Conservation (phyloP, 1,284 basidiomycete genomes). For the Coriolopsis trogii region DNA sequence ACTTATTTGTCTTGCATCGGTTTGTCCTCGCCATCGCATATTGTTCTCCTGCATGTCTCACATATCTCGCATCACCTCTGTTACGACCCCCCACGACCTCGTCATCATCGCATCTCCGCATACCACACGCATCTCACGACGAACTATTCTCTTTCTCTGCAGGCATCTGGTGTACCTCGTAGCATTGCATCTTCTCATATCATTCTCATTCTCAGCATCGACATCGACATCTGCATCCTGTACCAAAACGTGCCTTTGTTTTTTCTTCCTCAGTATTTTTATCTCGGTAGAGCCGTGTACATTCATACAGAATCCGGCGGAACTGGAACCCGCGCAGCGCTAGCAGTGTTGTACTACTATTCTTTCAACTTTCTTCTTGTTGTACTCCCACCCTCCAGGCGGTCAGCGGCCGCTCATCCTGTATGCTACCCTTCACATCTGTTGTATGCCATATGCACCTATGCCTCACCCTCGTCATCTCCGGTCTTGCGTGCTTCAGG, state of each 20-base stretch:
- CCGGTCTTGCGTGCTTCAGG: too few relatives aligned
- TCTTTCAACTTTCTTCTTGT: too few relatives aligned
- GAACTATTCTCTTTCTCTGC: conserved; percentile 5
- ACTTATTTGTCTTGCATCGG: conserved; percentile 14
- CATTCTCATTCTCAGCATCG: not conserved
- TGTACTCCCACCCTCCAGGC: not conserved
- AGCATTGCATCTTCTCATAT: conserved; percentile 2
- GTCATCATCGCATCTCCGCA: conserved; percentile 9
- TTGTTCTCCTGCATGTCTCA: conserved; percentile 3
- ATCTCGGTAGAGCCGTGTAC: conserved; percentile 39
- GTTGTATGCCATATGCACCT: conserved; percentile 15
- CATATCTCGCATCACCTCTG: conserved; percentile 16
- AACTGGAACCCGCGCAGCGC: conserved; percentile 9
- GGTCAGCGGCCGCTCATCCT: conserved; percentile 5
- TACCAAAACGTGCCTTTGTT: conserved; percentile 16
- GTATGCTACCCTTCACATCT: conserved; percentile 4
- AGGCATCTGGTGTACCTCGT: conserved; percentile 14
- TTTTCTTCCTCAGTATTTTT: conserved; percentile 33
- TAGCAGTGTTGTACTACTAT: conserved; percentile 1
- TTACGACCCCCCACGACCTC: conserved; percentile 7
- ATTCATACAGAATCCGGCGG: conserved; percentile 7
- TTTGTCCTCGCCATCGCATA: conserved; percentile 19
- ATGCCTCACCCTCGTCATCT: not conserved
- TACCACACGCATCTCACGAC: conserved; percentile 6
- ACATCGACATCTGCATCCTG: not conserved